Evolutionary conservation across 2,329 filamentous ascomycete genomes (phyloP), one percentile per base, ranked within the genome.

Genomic region (Colletotrichum brevisporum): DNA sequence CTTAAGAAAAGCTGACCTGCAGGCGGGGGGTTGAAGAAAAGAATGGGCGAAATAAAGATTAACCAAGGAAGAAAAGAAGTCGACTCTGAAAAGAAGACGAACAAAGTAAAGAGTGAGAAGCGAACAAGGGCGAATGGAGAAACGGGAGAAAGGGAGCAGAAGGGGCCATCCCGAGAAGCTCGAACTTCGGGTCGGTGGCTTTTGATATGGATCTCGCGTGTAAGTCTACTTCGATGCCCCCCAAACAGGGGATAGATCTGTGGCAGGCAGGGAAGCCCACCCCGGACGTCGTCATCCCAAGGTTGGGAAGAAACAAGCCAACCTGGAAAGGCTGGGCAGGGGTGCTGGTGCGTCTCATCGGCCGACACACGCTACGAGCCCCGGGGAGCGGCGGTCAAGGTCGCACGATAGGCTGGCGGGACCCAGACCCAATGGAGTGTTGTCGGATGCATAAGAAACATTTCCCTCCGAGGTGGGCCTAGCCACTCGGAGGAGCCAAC

Each of bases 71-170:
- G 55, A 64, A 65, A 63, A 53, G 69, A 62, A 65, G 54, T 48
- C 51, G 50, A 47, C 52, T 43, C 12, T 61, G 68, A 63, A 71
- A 52, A 26, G 63, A 64, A 69, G 43, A 64, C 51, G 41, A 62
- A 69, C 63, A 67, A 36, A 58, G 18, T 59, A 70, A 52, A 54
- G 47, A 65, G 52, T 57, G 50, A 69, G 59, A 67, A 69, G 56
- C 54, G 66, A 54, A 63, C 47, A 43, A 60, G 45, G 47, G 51
- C 39, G 51, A 57, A 58, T 63, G 60, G 52, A 52, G 51, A 67
- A 67, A 39, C 45, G 50, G 53, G 54, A 47, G 52, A 60, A 63
- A 57, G 51, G 43, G 65, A 48, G 54, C 31, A 43, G 62, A 31
- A 45, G 41, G 43, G 50, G 47, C 39, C 18, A 41, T 48, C 50